These are phyloP conservation scores for Entomortierella beljakovae DNA, from an alignment of 192 early-diverging fungal species.

Conservation along the genomic window DNA sequence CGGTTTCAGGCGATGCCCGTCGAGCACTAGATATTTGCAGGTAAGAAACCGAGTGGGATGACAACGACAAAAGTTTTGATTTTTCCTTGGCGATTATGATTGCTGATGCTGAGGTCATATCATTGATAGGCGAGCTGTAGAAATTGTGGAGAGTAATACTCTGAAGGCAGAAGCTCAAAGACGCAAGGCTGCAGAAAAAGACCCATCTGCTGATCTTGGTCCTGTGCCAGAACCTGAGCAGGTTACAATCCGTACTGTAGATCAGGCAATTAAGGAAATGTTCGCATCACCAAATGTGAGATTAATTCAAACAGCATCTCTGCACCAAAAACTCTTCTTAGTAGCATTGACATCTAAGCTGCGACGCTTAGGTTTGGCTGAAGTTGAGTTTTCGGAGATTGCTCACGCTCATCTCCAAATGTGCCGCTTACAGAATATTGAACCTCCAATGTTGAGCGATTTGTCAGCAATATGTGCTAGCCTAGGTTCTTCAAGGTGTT, in stretches of 20 bases:
- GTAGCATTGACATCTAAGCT: constrained; percentile 73
- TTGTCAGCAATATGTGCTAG: constrained; percentile 71
- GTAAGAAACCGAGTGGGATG: too few relatives aligned
- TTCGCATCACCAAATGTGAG: constrained; percentile 80
- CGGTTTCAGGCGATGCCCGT: constrained; percentile 96
- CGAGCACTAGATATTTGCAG: constrained; percentile 95
- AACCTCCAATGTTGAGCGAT: constrained; percentile 68
- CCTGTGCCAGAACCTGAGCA: constrained; percentile 30
- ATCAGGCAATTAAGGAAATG: constrained; percentile 90
- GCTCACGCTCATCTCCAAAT: constrained; percentile 73
- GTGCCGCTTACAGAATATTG: constrained; percentile 73
- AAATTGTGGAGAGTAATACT: constrained; percentile 70
- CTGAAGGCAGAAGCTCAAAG: constrained; percentile 19
- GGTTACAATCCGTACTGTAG: constrained; percentile 77
- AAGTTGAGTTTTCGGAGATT: constrained; percentile 82
- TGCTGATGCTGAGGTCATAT: not conserved
- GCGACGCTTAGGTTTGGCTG: constrained; percentile 74
- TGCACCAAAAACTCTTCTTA: constrained; percentile 91
- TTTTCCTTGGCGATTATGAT: too few relatives aligned
- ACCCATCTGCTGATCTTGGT: constrained; percentile 6
- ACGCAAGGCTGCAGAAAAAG: constrained; percentile 18
- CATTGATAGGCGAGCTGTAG: constrained; percentile 71
- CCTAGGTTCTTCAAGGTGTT: constrained; percentile 70
- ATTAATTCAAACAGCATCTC: constrained; percentile 76
- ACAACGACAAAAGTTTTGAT: too few relatives aligned